These are phyloP conservation scores for Euptelea pleiosperma DNA, from an alignment of 164 flowering plant species.

Conservation along the genomic window DNA sequence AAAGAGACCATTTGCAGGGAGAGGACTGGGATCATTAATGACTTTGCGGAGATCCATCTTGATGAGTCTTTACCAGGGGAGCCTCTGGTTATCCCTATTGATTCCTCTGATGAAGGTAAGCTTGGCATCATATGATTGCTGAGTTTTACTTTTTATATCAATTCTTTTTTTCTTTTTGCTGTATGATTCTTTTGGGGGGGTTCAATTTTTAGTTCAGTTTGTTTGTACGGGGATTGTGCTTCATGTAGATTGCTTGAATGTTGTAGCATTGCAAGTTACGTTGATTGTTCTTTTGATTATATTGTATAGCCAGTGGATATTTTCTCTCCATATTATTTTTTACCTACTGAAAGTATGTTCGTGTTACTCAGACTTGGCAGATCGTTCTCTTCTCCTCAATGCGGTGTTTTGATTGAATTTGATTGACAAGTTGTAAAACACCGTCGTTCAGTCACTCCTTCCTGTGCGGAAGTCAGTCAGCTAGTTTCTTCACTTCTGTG, in stretches of 20 bases:
- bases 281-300: too few species aligned
- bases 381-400: too few species aligned
- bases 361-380: too few species aligned
- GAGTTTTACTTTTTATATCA: background rate
- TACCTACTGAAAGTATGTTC: too few species aligned
- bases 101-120: conserved; percentile 30
- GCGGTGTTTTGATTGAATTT: too few species aligned
- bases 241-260: conserved; percentile 1
- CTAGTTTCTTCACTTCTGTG: too few species aligned
- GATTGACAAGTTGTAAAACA: too few species aligned
- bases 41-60: conserved; percentile 45
- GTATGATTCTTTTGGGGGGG: background rate
- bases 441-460: too few species aligned
- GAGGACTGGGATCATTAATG: conserved; percentile 33
- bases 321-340: too few species aligned
- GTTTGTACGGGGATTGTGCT: background rate
- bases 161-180: background rate
- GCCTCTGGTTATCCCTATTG: conserved; percentile 34
- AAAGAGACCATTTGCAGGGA: conserved; percentile 40
- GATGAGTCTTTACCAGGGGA: conserved; percentile 32
- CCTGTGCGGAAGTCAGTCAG: too few species aligned
- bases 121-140: conserved; percentile 26
- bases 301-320: too few species aligned
- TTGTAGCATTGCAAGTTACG: background rate
- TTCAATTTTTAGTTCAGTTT: background rate